Base-by-base conservation (phyloP, 129 eudicot species). In the Kitagawia praeruptora region DNA sequence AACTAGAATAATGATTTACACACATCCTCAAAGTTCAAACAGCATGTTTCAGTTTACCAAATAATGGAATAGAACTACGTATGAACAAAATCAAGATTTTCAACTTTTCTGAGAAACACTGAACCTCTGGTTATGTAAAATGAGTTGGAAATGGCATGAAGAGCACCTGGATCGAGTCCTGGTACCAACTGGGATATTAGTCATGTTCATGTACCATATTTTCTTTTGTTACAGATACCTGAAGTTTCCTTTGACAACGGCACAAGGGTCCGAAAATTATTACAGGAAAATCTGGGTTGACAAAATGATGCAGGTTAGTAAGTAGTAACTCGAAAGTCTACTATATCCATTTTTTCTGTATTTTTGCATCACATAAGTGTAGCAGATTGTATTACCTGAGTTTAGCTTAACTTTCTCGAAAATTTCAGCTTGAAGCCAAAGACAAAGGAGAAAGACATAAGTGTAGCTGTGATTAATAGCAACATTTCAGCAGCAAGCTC, bases 401-500 rank as follows among this genome's bases (percentile, higher is more conserved):
- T 66, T 66, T 28, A 66, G 40, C 72, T 66, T 66, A 67, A 28
- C 18, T 67, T 31, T 67, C 5, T 70, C 42, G 39, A 25, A 34
- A 9, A 23, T 53, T 37, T 53, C 91, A 91, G 97, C 46, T 91
- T 11, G 95, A 91, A 7, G 64, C 85, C 9, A 88, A 83, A 79
- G 96, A 88, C 19, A 85, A 95, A 80, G 89, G 87, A 0, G 82
- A 77, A n/a, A n/a, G n/a, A n/a, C n/a, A n/a, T n/a, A 53, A 89
- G 89, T 2, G 47, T 89, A 16, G 4, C 93, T 12, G 96, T 91
- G 49, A 85, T 91, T 4, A 78, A 78, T 70, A 77, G 86, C 80
- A 89, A 86, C 86, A 48, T 91, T 74, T 80, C 92, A 4, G 98
- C 98, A 48, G 87, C 98, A 5, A 86, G 87, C 42, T 88, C 89